Evolutionary conservation across 192 early-diverging fungal species (phyloP).

Genomic region (Powellomyces hirtus): DNA sequence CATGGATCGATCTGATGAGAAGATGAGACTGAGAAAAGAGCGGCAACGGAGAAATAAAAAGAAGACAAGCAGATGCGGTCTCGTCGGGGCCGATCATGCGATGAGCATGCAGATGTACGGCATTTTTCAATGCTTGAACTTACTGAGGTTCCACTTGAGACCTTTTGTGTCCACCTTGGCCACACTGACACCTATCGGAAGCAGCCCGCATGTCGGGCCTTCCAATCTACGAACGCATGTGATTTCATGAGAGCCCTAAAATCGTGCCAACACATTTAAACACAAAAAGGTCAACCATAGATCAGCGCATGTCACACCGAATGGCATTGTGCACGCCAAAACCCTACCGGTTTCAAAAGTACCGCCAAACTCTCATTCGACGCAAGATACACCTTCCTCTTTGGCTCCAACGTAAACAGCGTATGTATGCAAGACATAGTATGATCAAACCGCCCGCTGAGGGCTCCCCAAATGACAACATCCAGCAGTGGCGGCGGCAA

Average conservation of each 20-base stretch:
- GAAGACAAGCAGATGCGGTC: too few relatives aligned
- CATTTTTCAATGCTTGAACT: slow-evolving; percentile 14
- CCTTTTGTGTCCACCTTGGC: slow-evolving; percentile 69
- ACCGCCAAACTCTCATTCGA: slow-evolving; percentile 76
- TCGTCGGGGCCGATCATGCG: too few relatives aligned
- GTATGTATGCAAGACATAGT: slow-evolving; percentile 75
- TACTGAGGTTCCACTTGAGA: slow-evolving; percentile 83
- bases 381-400: slow-evolving; percentile 60
- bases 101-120: too few relatives aligned
- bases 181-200: slow-evolving; percentile 71
- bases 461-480: slow-evolving; percentile 76
- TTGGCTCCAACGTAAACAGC: slow-evolving; percentile 56
- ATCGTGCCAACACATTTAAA: neutral
- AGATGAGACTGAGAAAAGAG: too few relatives aligned
- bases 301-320: neutral
- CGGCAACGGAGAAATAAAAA: too few relatives aligned
- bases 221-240: slow-evolving; percentile 60
- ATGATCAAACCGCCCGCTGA: slow-evolving; percentile 90
- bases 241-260: slow-evolving; percentile 67
- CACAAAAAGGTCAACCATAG: neutral
- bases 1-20: slow-evolving; percentile 26
- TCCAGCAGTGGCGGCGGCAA: slow-evolving; percentile 23
- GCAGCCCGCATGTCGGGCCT: slow-evolving; percentile 84
- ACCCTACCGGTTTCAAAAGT: slow-evolving; percentile 59
- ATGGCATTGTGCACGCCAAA: too few relatives aligned